Percentiles rank a stretch among this genome's conserved stretches.
Evolutionary conservation across 257 asterid genomes (phyloP).

Genomic region (Perilla frutescens): DNA sequence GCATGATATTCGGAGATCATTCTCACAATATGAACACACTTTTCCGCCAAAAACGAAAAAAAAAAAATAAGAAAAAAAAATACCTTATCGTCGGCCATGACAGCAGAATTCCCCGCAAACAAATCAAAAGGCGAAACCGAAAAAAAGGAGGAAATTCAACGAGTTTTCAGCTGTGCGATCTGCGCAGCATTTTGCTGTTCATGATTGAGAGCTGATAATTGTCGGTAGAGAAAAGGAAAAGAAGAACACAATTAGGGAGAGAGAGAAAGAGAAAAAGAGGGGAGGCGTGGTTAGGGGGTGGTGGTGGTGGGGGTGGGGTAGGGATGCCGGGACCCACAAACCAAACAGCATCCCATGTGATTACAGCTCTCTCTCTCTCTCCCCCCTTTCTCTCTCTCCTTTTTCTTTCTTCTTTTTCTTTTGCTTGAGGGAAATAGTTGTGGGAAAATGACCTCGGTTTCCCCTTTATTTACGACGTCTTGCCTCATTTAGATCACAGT

Average conservation of each 20-base stretch:
- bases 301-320: slow-evolving; percentile 32
- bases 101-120: slow-evolving; percentile 23
- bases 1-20: background rate
- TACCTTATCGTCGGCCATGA: slow-evolving; percentile 66
- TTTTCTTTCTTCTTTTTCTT: slow-evolving; percentile 24
- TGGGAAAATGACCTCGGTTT: slow-evolving; percentile 13
- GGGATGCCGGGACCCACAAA: slow-evolving; percentile 57
- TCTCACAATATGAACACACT: slow-evolving; percentile 7
- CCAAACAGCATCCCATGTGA: slow-evolving; percentile 84
- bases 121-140: slow-evolving; percentile 27
- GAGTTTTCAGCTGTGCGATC: slow-evolving; percentile 25
- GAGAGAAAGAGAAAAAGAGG: slow-evolving; percentile 15
- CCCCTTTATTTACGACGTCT: slow-evolving; percentile 20
- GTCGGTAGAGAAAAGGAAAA: slow-evolving; percentile 64
- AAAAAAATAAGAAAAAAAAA: background rate
- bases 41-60: background rate
- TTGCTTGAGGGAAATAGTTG: slow-evolving; percentile 9
- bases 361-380: slow-evolving; percentile 43
- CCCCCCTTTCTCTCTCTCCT: slow-evolving; percentile 9
- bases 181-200: slow-evolving; percentile 34
- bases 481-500: background rate
- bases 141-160: slow-evolving; percentile 24
- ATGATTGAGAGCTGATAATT: slow-evolving; percentile 55
- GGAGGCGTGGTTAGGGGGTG: slow-evolving; percentile 36
- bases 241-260: slow-evolving; percentile 25